These are phyloP conservation scores for Corynespora cassiicola DNA, from an alignment of 2,329 filamentous ascomycete species.

Conservation along the genomic window DNA sequence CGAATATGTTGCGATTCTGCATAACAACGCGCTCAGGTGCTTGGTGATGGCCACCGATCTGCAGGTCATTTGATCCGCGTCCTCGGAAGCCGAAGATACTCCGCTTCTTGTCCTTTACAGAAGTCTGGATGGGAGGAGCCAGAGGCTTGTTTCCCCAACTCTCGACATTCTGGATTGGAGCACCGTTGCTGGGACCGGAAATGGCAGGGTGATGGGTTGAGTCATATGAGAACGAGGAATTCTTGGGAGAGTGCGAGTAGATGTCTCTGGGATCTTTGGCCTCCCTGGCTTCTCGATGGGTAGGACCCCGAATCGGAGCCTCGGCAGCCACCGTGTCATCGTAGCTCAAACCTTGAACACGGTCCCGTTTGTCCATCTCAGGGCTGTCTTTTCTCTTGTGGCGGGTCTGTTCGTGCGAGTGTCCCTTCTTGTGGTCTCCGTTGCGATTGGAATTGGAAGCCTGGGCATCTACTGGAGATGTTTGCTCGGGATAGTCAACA, in stretches of 20 bases:
- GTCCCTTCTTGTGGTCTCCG: conserved; percentile 49
- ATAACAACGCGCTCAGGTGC: conserved; percentile 35
- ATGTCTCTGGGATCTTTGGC: conserved; percentile 23
- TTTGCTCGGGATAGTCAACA: conserved; percentile 73
- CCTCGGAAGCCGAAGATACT: conserved; percentile 70
- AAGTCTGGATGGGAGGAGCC: conserved; percentile 56
- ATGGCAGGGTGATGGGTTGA: conserved; percentile 60
- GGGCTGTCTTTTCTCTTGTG: conserved; percentile 46
- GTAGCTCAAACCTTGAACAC: conserved; percentile 60
- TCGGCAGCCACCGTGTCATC: conserved; percentile 64
- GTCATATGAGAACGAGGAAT: conserved; percentile 41
- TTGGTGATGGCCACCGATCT: too few relatives aligned
- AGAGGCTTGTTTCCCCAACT: conserved; percentile 81
- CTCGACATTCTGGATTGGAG: conserved; percentile 81
- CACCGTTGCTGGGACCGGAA: conserved; percentile 83
- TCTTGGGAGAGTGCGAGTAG: conserved; percentile 38
- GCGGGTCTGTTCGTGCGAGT: conserved; percentile 33
- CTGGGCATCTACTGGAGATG: conserved; percentile 54
- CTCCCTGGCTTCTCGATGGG: conserved; percentile 33
- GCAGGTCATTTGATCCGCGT: conserved; percentile 73
- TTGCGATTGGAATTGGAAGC: conserved; percentile 20
- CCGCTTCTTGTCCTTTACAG: conserved; percentile 81
- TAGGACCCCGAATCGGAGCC: conserved; percentile 59
- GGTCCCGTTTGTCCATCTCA: conserved; percentile 39
- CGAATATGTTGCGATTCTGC: conserved; percentile 73